Evolutionary conservation across 805 yeast species (phyloP), one percentile per base, ranked within the genome.

Genomic region (Ascoidea asiatica): DNA sequence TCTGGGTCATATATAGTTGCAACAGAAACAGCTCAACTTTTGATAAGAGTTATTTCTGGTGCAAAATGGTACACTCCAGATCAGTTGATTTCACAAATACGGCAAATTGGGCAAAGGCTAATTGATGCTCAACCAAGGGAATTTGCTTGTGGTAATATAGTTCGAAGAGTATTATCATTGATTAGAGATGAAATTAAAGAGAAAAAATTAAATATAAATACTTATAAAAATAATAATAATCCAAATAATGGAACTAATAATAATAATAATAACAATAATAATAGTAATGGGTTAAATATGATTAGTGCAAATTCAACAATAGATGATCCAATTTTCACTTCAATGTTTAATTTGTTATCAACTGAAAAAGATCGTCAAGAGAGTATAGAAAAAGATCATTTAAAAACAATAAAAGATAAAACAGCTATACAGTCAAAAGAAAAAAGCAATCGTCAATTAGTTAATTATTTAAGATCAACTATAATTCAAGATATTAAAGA

Each of bases 401-500:
- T 54, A 42, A 42, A 53, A 40, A 45, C 47, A 47, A 46, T 56
- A 43, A 46, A 43, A 52, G 52, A 44, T 48, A 52, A 49, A 51
- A 47, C 41, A 46, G 52, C 35, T 51, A 46, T 20, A 19, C 35
- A 22, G 4, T 39, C 19, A 41, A n/a, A 43, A 37, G 40, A 46
- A 48, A 4, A 37, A 35, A 5, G 50, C 39, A 42, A 18, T 4
- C 13, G 33, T 2, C 33, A 21, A 13, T 40, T 23, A 5, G 56
- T 62, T 48, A 65, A 64, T 23, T 96, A 88, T 58, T 71, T 83
- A 56, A 75, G 95, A 56, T 84, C 95, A 13, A 77, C 84, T 29
- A 80, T 87, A 23, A 88, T 89, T 47, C 95, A 90, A 61, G 95
- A 95, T 5, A 89, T 92, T 49, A 80, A 88, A 57, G 96, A 87